Evolutionary conservation across 2,329 filamentous ascomycete species (phyloP).

Genomic region (Trichophyton schoenleinii): DNA sequence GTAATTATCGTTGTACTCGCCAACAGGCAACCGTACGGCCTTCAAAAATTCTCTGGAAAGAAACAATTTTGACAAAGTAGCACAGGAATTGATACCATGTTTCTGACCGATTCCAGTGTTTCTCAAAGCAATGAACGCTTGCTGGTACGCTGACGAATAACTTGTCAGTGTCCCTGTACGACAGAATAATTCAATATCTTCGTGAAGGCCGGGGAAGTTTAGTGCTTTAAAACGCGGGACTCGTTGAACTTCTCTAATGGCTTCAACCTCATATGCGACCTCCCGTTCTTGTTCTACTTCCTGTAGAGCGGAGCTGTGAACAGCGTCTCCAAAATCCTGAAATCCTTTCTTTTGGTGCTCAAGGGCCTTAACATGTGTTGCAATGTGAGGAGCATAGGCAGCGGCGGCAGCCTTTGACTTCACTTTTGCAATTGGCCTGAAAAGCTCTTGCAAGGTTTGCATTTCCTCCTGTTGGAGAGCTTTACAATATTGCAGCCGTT

Average conservation of each 20-base stretch:
- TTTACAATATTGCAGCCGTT: slow-evolving; percentile 32
- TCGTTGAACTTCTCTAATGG: slow-evolving; percentile 43
- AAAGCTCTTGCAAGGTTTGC: slow-evolving; percentile 47
- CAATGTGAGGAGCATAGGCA: slow-evolving; percentile 16
- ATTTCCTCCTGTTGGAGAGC: slow-evolving; percentile 42
- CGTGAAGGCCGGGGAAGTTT: slow-evolving; percentile 36
- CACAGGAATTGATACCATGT: slow-evolving; percentile 18
- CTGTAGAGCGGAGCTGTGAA: slow-evolving; percentile 42
- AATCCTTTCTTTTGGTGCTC: slow-evolving; percentile 23
- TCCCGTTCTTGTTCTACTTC: slow-evolving; percentile 49
- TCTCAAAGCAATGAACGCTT: slow-evolving; percentile 33
- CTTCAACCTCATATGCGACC: slow-evolving; percentile 46
- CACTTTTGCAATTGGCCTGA: slow-evolving; percentile 22
- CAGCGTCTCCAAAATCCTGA: slow-evolving; percentile 34
- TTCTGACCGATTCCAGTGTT: slow-evolving; percentile 29
- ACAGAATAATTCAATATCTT: slow-evolving; percentile 36
- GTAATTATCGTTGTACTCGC: slow-evolving; percentile 8
- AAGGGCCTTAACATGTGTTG: slow-evolving; percentile 25
- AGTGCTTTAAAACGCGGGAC: slow-evolving; percentile 31
- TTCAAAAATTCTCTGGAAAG: slow-evolving; percentile 11
- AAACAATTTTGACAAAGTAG: slow-evolving; percentile 8
- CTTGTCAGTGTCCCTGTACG: slow-evolving; percentile 32
- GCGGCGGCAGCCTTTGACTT: slow-evolving; percentile 15
- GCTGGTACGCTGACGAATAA: slow-evolving; percentile 27
- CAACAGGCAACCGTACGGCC: slow-evolving; percentile 6